phyloP scores from a whole-genome alignment of 2,329 filamentous ascomycete species.

The Trichoderma guizhouense region DNA sequence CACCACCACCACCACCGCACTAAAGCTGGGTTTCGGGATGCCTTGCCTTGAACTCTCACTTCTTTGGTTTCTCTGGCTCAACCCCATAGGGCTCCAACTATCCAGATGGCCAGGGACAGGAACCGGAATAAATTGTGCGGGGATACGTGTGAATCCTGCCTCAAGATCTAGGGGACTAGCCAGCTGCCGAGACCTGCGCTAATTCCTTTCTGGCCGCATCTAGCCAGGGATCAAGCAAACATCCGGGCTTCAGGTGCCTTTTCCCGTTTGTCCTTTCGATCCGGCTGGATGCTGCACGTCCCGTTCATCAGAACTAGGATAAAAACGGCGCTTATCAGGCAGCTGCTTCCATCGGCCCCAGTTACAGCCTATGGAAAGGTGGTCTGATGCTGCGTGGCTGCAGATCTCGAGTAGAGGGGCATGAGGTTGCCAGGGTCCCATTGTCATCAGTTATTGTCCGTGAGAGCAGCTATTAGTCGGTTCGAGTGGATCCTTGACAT shows the following conservation, averaged over 20 bases:
- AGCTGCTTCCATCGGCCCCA: background rate
- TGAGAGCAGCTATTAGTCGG: background rate
- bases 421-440: background rate
- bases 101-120: background rate
- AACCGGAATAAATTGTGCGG: background rate
- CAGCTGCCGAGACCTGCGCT: background rate
- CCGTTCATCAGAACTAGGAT: background rate
- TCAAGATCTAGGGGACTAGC: background rate
- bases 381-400: background rate
- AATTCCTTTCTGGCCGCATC: background rate
- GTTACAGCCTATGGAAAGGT: background rate
- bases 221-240: background rate
- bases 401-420: background rate
- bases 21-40: background rate
- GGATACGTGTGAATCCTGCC: background rate
- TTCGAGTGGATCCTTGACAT: background rate
- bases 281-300: background rate
- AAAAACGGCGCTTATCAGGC: background rate
- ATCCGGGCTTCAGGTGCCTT: background rate
- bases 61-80: background rate
- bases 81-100: background rate
- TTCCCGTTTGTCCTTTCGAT: background rate
- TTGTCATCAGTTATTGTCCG: background rate
- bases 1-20: background rate
- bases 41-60: background rate